Evolutionary conservation across 1,284 basidiomycete species (phyloP).

Genomic region (Cryptococcus sp.): DNA sequence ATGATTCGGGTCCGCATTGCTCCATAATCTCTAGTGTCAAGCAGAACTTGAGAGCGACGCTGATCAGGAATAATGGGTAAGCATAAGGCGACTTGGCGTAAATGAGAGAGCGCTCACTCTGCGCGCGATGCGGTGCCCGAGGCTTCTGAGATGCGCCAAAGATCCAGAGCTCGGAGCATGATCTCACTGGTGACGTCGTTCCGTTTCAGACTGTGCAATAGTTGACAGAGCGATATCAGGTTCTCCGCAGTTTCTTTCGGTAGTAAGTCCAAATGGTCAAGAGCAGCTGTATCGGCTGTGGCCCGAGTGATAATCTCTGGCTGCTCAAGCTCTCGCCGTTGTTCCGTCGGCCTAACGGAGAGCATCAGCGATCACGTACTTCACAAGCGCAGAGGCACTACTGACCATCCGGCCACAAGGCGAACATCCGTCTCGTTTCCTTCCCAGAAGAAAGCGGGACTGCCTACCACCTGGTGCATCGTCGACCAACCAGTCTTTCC

Average conservation of each 20-base stretch:
- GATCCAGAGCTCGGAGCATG: conserved; percentile 71
- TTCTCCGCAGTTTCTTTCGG: no score
- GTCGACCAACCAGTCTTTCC: conserved; percentile 56
- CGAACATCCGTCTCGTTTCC: conserved; percentile 23
- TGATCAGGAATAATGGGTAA: not conserved
- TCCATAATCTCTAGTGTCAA: conserved; percentile 76
- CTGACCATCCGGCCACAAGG: conserved; percentile 52
- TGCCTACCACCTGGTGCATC: conserved; percentile 18
- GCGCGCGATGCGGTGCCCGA: conserved; percentile 51
- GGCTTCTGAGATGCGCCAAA: conserved; percentile 59
- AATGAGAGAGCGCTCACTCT: conserved; percentile 16
- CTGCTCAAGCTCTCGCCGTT: no score
- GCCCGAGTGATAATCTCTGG: no score
- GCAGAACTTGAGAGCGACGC: conserved; percentile 63
- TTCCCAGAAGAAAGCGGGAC: conserved; percentile 33
- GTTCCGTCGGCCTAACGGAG: no score
- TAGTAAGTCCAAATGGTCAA: no score
- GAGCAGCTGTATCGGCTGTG: no score
- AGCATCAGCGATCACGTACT: not conserved
- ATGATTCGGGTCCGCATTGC: conserved; percentile 66
- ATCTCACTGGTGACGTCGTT: conserved; percentile 69
- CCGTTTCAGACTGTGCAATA: conserved; percentile 67
- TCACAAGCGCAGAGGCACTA: not conserved
- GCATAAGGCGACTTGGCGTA: not conserved
- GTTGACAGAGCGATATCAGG: conserved; percentile 60